Conservation (phyloP, 257 asterid species). For the Solanum rostratum region DNA sequence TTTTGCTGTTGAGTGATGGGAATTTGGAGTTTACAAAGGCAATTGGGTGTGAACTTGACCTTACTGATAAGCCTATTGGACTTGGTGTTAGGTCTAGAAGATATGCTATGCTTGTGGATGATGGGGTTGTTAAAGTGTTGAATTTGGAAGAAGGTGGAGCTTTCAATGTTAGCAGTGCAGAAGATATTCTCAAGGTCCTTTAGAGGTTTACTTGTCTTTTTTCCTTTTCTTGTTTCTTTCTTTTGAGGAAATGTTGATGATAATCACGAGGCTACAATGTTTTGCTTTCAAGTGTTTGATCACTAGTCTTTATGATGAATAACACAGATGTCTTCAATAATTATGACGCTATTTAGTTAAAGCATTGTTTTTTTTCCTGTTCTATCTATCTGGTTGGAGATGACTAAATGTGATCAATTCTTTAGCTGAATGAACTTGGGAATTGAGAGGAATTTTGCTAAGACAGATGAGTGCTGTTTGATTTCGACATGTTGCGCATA, state of each 20-base stretch:
- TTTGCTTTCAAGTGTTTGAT: background rate
- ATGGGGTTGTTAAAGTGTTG: constrained; percentile 75
- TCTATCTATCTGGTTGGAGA: background rate
- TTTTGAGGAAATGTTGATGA: constrained; percentile 5
- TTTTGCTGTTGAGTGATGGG: constrained; percentile 83
- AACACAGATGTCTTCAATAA: background rate
- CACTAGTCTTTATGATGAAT: background rate
- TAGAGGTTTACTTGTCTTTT: constrained; percentile 6
- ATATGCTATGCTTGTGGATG: constrained; percentile 72
- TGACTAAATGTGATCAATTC: background rate
- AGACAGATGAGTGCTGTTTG: background rate
- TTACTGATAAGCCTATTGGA: constrained; percentile 89
- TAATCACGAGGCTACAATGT: background rate
- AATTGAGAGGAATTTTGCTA: background rate
- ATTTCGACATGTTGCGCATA: background rate
- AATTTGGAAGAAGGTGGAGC: constrained; percentile 98
- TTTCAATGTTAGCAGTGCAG: constrained; percentile 94
- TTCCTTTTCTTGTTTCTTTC: background rate
- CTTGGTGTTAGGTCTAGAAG: constrained; percentile 91
- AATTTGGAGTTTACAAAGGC: constrained; percentile 73
- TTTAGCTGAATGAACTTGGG: background rate
- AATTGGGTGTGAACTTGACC: constrained; percentile 81
- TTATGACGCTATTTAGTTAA: background rate
- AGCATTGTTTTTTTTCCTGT: background rate
- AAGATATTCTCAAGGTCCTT: constrained; percentile 71